Conservation (phyloP, 352 stramenopile genomes). For the Saprolegnia diclina region DNA sequence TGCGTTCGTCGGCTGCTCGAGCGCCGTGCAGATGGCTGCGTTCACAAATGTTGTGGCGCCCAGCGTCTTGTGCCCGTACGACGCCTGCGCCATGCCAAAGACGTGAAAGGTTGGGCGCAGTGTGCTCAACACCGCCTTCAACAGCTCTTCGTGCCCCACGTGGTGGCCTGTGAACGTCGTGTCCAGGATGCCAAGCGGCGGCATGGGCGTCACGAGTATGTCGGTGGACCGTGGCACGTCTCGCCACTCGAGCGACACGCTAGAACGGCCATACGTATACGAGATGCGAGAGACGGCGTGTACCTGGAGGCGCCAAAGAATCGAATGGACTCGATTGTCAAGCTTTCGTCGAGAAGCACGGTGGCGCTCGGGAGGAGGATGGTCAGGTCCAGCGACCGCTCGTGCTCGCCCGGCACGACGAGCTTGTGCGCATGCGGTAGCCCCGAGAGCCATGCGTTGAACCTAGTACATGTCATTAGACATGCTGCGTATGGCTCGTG, state of each 20-base stretch:
- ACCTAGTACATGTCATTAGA: conserved; percentile 37
- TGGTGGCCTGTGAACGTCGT: conserved; percentile 42
- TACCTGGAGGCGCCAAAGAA: conserved; percentile 75
- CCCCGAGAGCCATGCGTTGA: conserved; percentile 71
- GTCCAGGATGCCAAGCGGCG: conserved; percentile 83
- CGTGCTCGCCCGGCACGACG: conserved; percentile 76
- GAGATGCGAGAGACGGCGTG: conserved; percentile 60
- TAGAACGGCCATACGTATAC: too few relatives aligned
- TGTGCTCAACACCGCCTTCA: conserved; percentile 73
- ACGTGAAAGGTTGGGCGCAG: conserved; percentile 82
- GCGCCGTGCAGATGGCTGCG: conserved; percentile 65
- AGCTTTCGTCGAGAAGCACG: conserved; percentile 64
- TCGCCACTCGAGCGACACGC: conserved; percentile 58
- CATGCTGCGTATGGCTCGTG: not conserved
- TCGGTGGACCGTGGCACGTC: conserved; percentile 72
- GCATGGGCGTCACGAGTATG: conserved; percentile 84
- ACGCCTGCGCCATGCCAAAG: conserved; percentile 90
- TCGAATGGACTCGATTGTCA: conserved; percentile 60
- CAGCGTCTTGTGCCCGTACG: conserved; percentile 72
- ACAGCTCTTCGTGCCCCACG: conserved; percentile 74
- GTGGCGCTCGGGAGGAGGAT: conserved; percentile 58
- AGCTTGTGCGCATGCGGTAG: conserved; percentile 69
- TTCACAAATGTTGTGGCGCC: conserved; percentile 87
- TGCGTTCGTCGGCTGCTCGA: conserved; percentile 49
- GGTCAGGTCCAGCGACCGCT: conserved; percentile 62